These are phyloP conservation scores for Beta corolliflora DNA, from an alignment of 179 eudicot genomes.

Conservation along the genomic window DNA sequence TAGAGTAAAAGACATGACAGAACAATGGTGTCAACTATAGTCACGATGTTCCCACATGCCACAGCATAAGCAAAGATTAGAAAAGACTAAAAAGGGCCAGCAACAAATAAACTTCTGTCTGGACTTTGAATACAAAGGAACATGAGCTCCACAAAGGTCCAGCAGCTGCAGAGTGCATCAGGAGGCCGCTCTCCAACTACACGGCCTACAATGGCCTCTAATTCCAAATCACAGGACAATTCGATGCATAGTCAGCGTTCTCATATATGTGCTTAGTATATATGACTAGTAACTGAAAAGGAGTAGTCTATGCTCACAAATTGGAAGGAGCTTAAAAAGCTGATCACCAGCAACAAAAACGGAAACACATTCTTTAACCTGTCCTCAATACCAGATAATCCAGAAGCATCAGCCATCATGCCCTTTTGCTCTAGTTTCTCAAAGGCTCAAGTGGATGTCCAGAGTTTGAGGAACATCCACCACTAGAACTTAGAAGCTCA, in stretches of 20 bases:
- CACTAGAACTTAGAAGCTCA: not conserved
- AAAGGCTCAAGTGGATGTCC: not conserved
- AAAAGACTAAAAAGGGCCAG: not conserved
- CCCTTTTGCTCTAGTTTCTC: not conserved
- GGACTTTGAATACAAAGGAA: not conserved
- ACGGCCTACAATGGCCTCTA: not conserved
- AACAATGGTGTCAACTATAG: not conserved
- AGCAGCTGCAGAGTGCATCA: not conserved
- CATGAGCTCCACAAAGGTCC: not conserved
- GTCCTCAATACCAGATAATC: not conserved
- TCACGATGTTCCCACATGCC: not conserved
- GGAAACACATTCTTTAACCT: not conserved
- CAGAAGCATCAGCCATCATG: not conserved
- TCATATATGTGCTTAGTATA: not conserved
- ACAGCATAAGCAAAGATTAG: not conserved
- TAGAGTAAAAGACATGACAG: not conserved
- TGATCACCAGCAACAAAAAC: not conserved
- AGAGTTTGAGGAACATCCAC: not conserved
- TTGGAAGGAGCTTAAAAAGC: not conserved
- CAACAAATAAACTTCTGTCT: not conserved
- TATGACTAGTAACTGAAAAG: too few species aligned
- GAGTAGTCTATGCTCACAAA: too few species aligned
- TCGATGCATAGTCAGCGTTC: not conserved
- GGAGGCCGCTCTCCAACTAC: not conserved
- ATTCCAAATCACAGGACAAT: not conserved